Percentiles rank a stretch among this genome's conserved stretches.
These are phyloP conservation scores for Phytophthora kernoviae DNA, from an alignment of 352 stramenopile genomes.

Conservation along the genomic window DNA sequence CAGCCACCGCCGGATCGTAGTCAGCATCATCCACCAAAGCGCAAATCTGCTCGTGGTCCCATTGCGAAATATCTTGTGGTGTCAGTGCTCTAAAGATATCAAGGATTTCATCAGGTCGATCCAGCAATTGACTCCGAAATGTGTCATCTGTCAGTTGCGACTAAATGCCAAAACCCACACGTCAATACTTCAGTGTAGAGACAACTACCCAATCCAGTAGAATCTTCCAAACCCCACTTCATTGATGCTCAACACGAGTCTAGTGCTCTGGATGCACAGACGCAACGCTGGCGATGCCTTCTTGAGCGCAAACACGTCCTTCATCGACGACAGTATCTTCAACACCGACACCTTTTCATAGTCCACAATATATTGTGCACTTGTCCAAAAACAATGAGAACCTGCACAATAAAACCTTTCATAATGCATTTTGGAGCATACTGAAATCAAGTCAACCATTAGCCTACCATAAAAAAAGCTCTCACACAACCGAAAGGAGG, in stretches of 20 bases:
- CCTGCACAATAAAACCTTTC: no score
- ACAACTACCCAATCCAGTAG: no score
- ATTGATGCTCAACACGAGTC: constrained; percentile 26
- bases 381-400: neutral
- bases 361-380: constrained; percentile 1
- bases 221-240: no score
- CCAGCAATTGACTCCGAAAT: constrained; percentile 51
- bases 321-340: constrained; percentile 29
- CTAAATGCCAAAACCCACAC: constrained; percentile 11
- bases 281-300: constrained; percentile 55
- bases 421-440: no score
- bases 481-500: no score
- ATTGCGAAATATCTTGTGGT: constrained; percentile 36
- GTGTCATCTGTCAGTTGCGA: constrained; percentile 44
- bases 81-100: constrained; percentile 24
- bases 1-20: constrained; percentile 57
- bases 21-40: constrained; percentile 51
- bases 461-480: no score
- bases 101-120: constrained; percentile 47
- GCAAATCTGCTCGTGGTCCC: constrained; percentile 51
- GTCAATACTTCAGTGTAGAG: neutral
- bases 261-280: constrained; percentile 51
- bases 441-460: no score
- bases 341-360: constrained; percentile 1
- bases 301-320: constrained; percentile 58